phyloP scores from a whole-genome alignment of 345 rosid genomes.

The Pseudoturritis turrita region DNA sequence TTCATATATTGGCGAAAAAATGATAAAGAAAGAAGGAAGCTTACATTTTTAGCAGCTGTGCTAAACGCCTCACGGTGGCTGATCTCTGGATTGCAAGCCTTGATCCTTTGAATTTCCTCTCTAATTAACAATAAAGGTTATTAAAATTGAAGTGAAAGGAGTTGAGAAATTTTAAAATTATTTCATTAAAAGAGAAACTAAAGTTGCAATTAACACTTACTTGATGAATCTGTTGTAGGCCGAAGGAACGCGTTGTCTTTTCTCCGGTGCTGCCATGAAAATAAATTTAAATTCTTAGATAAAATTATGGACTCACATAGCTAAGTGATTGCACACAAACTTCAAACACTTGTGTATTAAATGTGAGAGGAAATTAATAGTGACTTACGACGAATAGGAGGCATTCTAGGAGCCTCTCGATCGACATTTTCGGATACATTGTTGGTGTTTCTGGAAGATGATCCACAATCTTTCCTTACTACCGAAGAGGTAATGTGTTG shows the following conservation, averaged over 20 bases:
- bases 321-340: not conserved
- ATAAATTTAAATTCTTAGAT: not conserved
- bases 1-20: not conserved
- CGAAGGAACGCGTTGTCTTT: slow-evolving; percentile 96
- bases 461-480: slow-evolving; percentile 48
- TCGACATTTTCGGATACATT: slow-evolving; percentile 45
- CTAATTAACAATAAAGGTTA: slow-evolving; percentile 32
- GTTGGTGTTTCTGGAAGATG: slow-evolving; percentile 52
- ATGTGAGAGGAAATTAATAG: not conserved
- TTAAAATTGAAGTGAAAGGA: not conserved
- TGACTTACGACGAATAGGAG: slow-evolving; percentile 75
- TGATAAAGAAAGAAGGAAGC: slow-evolving; percentile 11
- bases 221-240: slow-evolving; percentile 96
- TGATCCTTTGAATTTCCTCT: slow-evolving; percentile 97
- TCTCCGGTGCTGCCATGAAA: slow-evolving; percentile 76
- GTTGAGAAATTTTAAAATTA: too few species aligned
- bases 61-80: slow-evolving; percentile 98
- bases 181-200: not conserved
- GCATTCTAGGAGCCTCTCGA: slow-evolving; percentile 58
- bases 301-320: not conserved
- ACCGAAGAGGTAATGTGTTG: slow-evolving; percentile 41
- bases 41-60: slow-evolving; percentile 97
- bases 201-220: slow-evolving; percentile 39
- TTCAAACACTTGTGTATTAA: not conserved
- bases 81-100: slow-evolving; percentile 90